Evolutionary conservation across 768 basidiomycete species (phyloP), one percentile per base, ranked within the genome.

Genomic region (Auriscalpium microsporum): DNA sequence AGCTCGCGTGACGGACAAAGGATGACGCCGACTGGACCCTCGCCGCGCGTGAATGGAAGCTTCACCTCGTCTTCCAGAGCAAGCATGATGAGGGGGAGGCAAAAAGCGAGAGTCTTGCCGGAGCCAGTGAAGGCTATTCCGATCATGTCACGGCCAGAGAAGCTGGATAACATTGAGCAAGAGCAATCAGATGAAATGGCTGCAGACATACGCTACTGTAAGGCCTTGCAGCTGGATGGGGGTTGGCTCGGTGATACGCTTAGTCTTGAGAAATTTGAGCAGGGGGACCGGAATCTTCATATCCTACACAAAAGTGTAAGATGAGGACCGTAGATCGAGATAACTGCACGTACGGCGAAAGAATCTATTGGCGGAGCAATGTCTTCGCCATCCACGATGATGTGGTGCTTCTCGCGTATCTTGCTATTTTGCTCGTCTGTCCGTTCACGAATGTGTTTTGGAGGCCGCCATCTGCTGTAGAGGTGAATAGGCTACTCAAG

Each of bases 71-170:
- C 93, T 73, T 98, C 95, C 14, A 95, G 77, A 1, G 94, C 88
- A 62, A 90, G 76, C 96, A 99, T 98, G 62, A 98, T 94, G 23
- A 97, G 76, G 2, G 96, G 96, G n/a, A 99, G 75, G 61, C 93
- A 95, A 72, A 99, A 99, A 0, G 94, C 87, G n/a, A 99, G 81
- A 0, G 96, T 99, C 73, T 99, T 99, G 14, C 96, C 96, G 0
- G 95, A 98, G 40, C 96, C 96, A 23, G 96, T 99, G 72, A 98
- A 98, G 4, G 96, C 96, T 60, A 99, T 98, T 17, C 96, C 96
- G 60, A 98, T 99, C 74, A 98, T 87, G 68, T 99, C 96, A 58
- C 96, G 83, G 40, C 96, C 96, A 50, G 93, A 75, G 69, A 98
- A 97, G 36, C 93, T 94, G 65, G 33, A 40, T 36, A 56, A 56